Percentiles rank a stretch among this genome's conserved stretches.
Evolutionary conservation across 306 rosid species (phyloP).

Genomic region (Malus sieversii): DNA sequence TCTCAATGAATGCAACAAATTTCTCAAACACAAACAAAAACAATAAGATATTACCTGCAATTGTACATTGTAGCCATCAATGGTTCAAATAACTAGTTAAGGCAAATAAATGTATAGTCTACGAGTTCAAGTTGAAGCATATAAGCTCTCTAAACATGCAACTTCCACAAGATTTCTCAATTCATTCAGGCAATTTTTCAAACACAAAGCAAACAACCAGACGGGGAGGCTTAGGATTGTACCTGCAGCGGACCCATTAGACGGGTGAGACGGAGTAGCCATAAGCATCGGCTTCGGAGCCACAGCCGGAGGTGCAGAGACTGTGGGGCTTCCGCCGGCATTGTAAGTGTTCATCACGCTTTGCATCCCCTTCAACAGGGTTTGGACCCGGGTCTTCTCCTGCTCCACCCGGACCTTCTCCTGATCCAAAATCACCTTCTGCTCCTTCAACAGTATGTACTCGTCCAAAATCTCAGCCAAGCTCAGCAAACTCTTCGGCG

Average conservation of each 20-base stretch:
- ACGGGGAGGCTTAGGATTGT: not conserved
- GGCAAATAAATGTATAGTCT: no score
- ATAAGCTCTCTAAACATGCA: no score
- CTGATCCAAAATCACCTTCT: constrained; percentile 55
- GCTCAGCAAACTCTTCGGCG: constrained; percentile 53
- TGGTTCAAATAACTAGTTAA: no score
- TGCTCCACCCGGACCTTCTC: constrained; percentile 48
- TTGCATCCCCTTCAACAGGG: constrained; percentile 57
- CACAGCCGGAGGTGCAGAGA: constrained; percentile 3
- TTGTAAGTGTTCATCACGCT: constrained; percentile 44
- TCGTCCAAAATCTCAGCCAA: constrained; percentile 60
- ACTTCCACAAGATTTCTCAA: not conserved
- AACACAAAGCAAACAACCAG: not conserved
- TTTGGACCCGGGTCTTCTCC: constrained; percentile 54
- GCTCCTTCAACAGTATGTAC: constrained; percentile 64
- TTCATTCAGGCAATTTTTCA: not conserved
- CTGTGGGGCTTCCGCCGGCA: constrained; percentile 9
- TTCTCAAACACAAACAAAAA: not conserved
- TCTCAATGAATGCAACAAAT: not conserved
- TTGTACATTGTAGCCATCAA: no score
- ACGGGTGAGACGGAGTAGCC: constrained; percentile 22
- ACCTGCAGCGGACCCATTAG: constrained; percentile 36
- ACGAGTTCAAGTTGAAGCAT: no score
- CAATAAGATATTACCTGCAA: constrained; percentile 26
- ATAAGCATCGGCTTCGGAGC: constrained; percentile 7